A percentile compares a stretch with the other conserved stretches of the same genome.
Conservation (phyloP, 805 yeast species). For the Phaffomyces opuntiae region DNA sequence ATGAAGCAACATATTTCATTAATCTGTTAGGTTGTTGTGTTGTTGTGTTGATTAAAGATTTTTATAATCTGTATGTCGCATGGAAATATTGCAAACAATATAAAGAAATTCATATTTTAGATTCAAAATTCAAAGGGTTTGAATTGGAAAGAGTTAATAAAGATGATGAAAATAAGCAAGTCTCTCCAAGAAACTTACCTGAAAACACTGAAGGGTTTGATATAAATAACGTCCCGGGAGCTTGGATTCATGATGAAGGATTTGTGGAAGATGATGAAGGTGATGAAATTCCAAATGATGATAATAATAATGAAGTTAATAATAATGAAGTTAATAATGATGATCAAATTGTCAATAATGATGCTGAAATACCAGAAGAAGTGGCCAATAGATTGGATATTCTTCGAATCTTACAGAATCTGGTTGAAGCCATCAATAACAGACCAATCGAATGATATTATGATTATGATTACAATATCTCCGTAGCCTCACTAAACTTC, state of each 20-base stretch:
- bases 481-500: too few species aligned
- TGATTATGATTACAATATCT: too few species aligned
- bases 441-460: too few species aligned
- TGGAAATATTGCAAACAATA: constrained; percentile 26
- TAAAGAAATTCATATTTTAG: constrained; percentile 17
- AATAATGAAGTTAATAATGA: too few species aligned
- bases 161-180: background rate
- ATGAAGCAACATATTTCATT: constrained; percentile 27
- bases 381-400: too few species aligned
- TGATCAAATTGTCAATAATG: too few species aligned
- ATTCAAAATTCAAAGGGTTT: constrained; percentile 7
- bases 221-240: background rate
- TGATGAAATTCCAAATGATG: background rate
- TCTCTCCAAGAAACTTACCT: background rate
- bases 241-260: background rate
- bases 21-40: constrained; percentile 29
- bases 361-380: too few species aligned
- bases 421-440: too few species aligned
- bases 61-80: constrained; percentile 25
- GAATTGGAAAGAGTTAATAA: background rate
- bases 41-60: constrained; percentile 27
- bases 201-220: background rate
- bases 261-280: background rate
- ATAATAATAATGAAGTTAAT: too few species aligned
- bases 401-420: too few species aligned